Evolutionary conservation across 2,329 filamentous ascomycete species (phyloP), one percentile per base, ranked within the genome.

Genomic region (Colletotrichum plurivorum): DNA sequence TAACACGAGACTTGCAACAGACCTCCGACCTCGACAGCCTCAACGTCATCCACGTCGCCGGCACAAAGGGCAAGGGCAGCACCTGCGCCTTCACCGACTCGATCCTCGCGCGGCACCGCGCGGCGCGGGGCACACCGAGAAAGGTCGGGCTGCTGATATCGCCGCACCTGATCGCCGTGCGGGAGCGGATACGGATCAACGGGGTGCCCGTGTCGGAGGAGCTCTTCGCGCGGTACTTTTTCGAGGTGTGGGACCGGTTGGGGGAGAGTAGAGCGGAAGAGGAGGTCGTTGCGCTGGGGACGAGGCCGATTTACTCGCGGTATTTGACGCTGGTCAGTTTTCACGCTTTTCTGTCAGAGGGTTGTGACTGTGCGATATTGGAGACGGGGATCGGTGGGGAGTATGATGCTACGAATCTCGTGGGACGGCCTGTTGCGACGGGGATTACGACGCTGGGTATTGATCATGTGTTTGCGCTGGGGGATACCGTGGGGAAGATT

Each of bases 311-410:
- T 59, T 98, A 97, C 80, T 98, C 98, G 79, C 92, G 95, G 31
- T 98, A 93, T 77, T 79, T 99, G 76, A 98, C 95, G 0, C 85
- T 99, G 45, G 88, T 98, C 83, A 95, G 95, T 1, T 89, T 97
- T 75, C 94, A 97, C 75, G 87, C 91, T 2, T 99, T 97, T 74
- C 76, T 97, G 27, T 80, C 85, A 55, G 92, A 96, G 77, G 91
- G 92, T 1, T 90, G 98, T 0, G 86, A 91, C 71, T 90, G 90
- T 18, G 95, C 94, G 0, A 90, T 98, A 10, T 87, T 98, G 41
- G 96, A 99, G 81, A 97, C 94, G 75, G 96, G 96, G 0, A 97
- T 98, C 71, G 96, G 96, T 16, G 96, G 95, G 56, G 94, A 97
- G 81, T 94, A 94, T 75, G 95, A 98, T 76, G 92, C 93, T 31